These are phyloP conservation scores for Colletotrichum costaricense DNA, from an alignment of 2,329 filamentous ascomycete species.

Conservation along the genomic window DNA sequence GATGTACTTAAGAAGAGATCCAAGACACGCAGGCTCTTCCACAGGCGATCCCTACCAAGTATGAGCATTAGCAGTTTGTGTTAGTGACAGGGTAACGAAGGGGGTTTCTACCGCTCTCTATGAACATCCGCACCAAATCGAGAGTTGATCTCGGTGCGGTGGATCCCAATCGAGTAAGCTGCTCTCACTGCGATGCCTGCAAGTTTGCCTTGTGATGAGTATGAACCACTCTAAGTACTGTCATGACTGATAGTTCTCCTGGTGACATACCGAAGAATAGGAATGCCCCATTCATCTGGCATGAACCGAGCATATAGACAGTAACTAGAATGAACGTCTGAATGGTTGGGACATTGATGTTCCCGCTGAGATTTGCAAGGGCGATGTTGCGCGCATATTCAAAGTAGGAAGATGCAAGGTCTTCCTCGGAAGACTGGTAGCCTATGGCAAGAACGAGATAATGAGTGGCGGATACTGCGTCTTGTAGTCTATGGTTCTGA, in stretches of 20 bases:
- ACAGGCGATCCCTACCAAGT: constrained; percentile 55
- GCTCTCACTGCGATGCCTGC: constrained; percentile 60
- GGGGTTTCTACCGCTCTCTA: constrained; percentile 46
- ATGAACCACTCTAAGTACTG: constrained; percentile 3
- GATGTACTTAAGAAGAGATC: constrained; percentile 65
- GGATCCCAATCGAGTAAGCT: constrained; percentile 64
- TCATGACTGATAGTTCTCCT: neutral
- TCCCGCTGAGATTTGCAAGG: constrained; percentile 55
- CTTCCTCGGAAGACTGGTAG: constrained; percentile 53
- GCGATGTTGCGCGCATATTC: constrained; percentile 61
- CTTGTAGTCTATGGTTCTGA: constrained; percentile 45
- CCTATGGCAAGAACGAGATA: constrained; percentile 65
- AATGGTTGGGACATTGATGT: constrained; percentile 60
- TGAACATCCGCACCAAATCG: constrained; percentile 59
- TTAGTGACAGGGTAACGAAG: too few relatives aligned
- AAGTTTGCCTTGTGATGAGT: neutral
- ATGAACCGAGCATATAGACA: constrained; percentile 65
- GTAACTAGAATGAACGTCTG: constrained; percentile 63
- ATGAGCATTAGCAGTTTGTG: neutral
- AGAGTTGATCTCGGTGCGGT: constrained; percentile 64
- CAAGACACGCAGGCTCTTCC: constrained; percentile 64
- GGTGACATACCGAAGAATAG: constrained; percentile 57
- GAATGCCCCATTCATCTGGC: constrained; percentile 66
- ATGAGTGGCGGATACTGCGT: constrained; percentile 52
- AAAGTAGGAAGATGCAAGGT: constrained; percentile 57